Evolutionary conservation across 441 rosid genomes (phyloP).

Genomic region (Erodium moschatum): DNA sequence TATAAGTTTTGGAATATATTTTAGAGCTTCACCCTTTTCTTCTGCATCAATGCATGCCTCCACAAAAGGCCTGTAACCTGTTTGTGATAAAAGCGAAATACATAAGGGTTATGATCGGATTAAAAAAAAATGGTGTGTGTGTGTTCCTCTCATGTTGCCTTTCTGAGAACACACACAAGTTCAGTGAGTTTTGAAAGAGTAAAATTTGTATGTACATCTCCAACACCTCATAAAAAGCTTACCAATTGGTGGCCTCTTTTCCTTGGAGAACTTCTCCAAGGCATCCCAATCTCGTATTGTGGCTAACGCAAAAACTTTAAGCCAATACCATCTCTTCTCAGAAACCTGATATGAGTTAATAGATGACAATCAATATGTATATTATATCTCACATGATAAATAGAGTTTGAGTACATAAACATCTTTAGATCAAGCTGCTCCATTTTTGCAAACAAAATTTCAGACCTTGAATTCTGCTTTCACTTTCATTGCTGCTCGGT

Average conservation of each 20-base stretch:
- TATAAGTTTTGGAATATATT: conserved; percentile 80
- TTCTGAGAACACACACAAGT: too few species aligned
- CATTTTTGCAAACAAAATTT: conserved; percentile 11
- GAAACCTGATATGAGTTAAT: conserved; percentile 45
- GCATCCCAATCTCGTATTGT: conserved; percentile 92
- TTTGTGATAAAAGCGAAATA: conserved; percentile 16
- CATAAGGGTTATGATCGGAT: neutral
- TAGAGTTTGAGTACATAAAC: neutral
- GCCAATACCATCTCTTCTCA: conserved; percentile 99
- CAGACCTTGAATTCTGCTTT: conserved; percentile 83
- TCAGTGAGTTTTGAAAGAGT: too few species aligned
- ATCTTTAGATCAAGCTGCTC: neutral
- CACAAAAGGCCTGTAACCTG: conserved; percentile 89
- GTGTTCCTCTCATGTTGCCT: too few species aligned
- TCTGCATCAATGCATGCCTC: conserved; percentile 90
- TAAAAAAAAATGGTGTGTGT: neutral
- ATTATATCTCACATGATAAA: neutral
- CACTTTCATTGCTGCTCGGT: conserved; percentile 82
- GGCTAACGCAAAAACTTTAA: conserved; percentile 88
- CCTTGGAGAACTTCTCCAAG: conserved; percentile 87
- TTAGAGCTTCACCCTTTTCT: conserved; percentile 85
- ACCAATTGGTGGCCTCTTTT: conserved; percentile 93
- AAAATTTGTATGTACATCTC: neutral
- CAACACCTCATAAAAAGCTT: conserved; percentile 10
- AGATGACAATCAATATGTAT: conserved; percentile 11